These are phyloP conservation scores for Ligustrum vulgare DNA, from an alignment of 257 asterid species.

Conservation along the genomic window DNA sequence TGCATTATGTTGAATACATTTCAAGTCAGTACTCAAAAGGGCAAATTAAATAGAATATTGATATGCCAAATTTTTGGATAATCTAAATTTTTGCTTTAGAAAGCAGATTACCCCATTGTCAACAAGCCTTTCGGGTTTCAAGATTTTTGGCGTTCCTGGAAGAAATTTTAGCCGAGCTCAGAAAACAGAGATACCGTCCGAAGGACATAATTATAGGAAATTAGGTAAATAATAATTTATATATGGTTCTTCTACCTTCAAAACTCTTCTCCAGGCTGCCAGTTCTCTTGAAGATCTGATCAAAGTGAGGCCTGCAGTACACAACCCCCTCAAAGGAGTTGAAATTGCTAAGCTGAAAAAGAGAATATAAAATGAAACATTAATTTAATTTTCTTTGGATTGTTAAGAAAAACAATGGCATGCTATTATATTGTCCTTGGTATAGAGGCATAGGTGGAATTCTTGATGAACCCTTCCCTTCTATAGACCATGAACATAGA, in stretches of 20 bases:
- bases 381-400: not conserved
- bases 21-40: not conserved
- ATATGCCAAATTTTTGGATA: not conserved
- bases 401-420: not conserved
- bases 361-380: not conserved
- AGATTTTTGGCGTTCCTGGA: conserved; percentile 57
- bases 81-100: not conserved
- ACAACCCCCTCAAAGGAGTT: conserved; percentile 81
- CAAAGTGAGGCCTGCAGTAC: conserved; percentile 70
- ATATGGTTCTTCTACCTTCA: conserved; percentile 43
- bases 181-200: not conserved
- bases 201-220: not conserved
- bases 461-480: not conserved
- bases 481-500: too few relatives aligned
- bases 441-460: too few relatives aligned
- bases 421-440: not conserved
- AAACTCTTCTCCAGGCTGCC: conserved; percentile 81
- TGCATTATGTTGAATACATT: conserved; percentile 41
- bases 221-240: not conserved
- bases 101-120: conserved; percentile 54
- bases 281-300: conserved; percentile 76
- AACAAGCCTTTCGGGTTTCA: conserved; percentile 50
- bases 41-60: not conserved
- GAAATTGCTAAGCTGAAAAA: conserved; percentile 65
- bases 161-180: conserved; percentile 2